Evolutionary conservation across 163 green algal genomes (phyloP).

Genomic region (Coccomyxa subellipsoidea): DNA sequence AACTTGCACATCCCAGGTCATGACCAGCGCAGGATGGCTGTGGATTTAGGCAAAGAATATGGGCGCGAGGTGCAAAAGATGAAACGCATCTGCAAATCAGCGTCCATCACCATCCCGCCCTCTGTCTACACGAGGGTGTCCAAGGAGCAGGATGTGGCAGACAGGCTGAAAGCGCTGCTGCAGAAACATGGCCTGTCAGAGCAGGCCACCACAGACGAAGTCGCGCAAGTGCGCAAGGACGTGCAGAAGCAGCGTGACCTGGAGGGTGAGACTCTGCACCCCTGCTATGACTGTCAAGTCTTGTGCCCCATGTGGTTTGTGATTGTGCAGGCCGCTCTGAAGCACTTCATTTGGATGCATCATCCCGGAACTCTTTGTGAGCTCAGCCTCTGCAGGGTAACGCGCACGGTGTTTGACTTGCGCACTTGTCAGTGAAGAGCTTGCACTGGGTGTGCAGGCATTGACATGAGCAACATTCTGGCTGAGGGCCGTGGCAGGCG

Average conservation of each 20-base stretch:
- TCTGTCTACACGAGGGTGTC: not conserved
- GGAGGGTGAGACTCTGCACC: conserved; percentile 8
- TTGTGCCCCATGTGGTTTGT: not conserved
- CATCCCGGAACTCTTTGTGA: too few relatives aligned
- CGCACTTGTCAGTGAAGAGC: not conserved
- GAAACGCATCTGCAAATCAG: not conserved
- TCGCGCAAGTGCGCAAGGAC: not conserved
- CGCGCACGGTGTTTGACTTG: too few relatives aligned
- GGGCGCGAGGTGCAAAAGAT: not conserved
- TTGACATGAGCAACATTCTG: conserved; percentile 22
- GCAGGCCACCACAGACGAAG: not conserved
- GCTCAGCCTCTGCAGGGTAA: too few relatives aligned
- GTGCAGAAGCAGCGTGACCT: conserved; percentile 15
- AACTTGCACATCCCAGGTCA: not conserved
- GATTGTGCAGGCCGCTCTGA: not conserved
- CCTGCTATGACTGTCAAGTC: not conserved
- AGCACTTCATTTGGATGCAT: too few relatives aligned
- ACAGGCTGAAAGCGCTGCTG: conserved; percentile 9
- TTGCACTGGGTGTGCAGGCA: not conserved
- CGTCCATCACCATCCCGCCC: not conserved
- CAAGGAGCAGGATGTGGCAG: not conserved
- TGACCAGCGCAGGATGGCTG: not conserved
- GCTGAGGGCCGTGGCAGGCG: not conserved
- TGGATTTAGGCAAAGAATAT: not conserved
- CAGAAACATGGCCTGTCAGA: conserved; percentile 15